These are phyloP conservation scores for Terfezia boudieri DNA, from an alignment of 495 filamentous ascomycete species.

Conservation along the genomic window DNA sequence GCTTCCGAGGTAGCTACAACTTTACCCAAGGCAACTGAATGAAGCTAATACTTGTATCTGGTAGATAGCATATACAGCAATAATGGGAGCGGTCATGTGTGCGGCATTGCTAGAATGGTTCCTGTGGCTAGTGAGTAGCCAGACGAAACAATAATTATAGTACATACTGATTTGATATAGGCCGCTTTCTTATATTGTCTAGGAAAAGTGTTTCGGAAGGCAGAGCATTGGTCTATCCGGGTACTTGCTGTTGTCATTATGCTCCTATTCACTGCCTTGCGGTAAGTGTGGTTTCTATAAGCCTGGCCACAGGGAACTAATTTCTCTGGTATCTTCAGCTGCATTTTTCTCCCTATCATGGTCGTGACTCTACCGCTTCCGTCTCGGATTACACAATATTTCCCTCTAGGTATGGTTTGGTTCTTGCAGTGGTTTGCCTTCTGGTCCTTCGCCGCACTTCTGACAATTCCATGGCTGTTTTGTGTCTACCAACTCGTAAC, in stretches of 20 bases:
- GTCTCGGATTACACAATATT: slow-evolving; percentile 39
- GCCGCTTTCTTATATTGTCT: slow-evolving; percentile 80
- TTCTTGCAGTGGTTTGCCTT: slow-evolving; percentile 91
- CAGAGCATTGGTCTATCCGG: slow-evolving; percentile 62
- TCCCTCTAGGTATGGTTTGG: slow-evolving; percentile 40
- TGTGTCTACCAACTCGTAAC: slow-evolving; percentile 81
- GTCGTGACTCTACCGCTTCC: slow-evolving; percentile 81
- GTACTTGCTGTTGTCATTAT: slow-evolving; percentile 57
- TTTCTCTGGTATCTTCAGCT: slow-evolving; percentile 26
- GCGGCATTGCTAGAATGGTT: slow-evolving; percentile 85
- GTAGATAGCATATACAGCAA: slow-evolving; percentile 59
- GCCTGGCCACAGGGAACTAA: background rate
- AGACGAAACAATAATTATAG: background rate
- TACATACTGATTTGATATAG: slow-evolving; percentile 4
- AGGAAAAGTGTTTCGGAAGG: slow-evolving; percentile 70
- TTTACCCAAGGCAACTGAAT: background rate
- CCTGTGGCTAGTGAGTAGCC: slow-evolving; percentile 43
- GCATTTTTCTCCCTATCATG: slow-evolving; percentile 83
- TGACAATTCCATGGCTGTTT: slow-evolving; percentile 79
- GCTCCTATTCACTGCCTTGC: slow-evolving; percentile 45
- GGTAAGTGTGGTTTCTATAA: slow-evolving; percentile 29
- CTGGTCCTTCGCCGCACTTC: slow-evolving; percentile 68
- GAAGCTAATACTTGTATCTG: slow-evolving; percentile 8
- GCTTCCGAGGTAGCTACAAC: slow-evolving; percentile 11
- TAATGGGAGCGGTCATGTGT: slow-evolving; percentile 63